phyloP scores from a whole-genome alignment of 768 basidiomycete genomes.

The Boletellus sp. region DNA sequence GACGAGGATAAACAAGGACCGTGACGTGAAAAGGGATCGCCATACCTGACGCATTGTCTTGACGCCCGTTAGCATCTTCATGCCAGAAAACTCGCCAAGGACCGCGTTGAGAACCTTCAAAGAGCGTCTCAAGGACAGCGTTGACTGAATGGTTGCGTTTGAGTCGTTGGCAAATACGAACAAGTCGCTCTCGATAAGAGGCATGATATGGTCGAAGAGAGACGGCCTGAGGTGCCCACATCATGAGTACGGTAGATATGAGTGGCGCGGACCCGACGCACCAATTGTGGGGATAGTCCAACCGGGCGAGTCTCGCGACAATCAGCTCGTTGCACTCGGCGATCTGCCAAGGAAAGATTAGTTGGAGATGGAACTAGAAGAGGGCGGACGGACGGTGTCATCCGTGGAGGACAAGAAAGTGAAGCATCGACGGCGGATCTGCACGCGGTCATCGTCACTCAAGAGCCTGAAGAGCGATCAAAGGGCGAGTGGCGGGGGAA shows the following conservation, averaged over 20 bases:
- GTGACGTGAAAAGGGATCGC: not conserved
- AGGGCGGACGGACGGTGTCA: constrained; percentile 53
- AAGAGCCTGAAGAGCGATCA: constrained; percentile 48
- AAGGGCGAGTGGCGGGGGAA: constrained; percentile 1
- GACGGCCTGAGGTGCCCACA: constrained; percentile 16
- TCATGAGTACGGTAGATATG: not conserved
- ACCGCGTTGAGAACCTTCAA: constrained; percentile 62
- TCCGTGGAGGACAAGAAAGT: constrained; percentile 73
- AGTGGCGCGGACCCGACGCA: constrained; percentile 27
- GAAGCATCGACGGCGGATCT: constrained; percentile 65
- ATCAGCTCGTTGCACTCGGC: constrained; percentile 74
- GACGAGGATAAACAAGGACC: not conserved
- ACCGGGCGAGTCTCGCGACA: constrained; percentile 70
- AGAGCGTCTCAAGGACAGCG: constrained; percentile 54
- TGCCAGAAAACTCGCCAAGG: constrained; percentile 64
- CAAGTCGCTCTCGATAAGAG: constrained; percentile 51
- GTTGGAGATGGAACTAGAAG: not conserved
- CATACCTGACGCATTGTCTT: constrained; percentile 63
- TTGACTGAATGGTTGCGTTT: constrained; percentile 40
- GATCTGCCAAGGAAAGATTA: constrained; percentile 40
- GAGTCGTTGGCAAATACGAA: constrained; percentile 45
- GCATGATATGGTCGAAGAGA: constrained; percentile 41
- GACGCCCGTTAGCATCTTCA: constrained; percentile 68
- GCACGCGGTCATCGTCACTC: constrained; percentile 58
- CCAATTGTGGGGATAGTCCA: constrained; percentile 76